Evolutionary conservation across 2,329 filamentous ascomycete genomes (phyloP).

Genomic region (Trichoderma hamatum): DNA sequence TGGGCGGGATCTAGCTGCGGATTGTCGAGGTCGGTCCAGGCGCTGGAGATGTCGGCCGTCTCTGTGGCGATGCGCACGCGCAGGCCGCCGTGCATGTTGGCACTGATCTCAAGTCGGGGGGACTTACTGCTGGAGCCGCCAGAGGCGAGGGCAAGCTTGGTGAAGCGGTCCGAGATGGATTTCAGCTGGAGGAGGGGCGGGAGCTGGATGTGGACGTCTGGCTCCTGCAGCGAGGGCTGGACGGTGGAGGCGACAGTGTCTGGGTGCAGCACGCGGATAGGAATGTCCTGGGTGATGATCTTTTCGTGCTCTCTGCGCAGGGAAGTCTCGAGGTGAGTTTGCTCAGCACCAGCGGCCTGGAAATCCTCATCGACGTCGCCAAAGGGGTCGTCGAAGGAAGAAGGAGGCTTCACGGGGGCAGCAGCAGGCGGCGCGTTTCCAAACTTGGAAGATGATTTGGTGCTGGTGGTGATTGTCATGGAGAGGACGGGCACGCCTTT

Average conservation of each 20-base stretch:
- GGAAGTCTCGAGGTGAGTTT: slow-evolving; percentile 57
- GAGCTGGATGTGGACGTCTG: slow-evolving; percentile 91
- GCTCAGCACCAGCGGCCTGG: slow-evolving; percentile 36
- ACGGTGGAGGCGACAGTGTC: slow-evolving; percentile 88
- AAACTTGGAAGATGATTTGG: slow-evolving; percentile 45
- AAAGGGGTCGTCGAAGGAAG: slow-evolving; percentile 45
- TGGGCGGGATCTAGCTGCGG: slow-evolving; percentile 82
- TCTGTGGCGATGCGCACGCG: slow-evolving; percentile 81
- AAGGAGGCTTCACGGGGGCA: slow-evolving; percentile 37
- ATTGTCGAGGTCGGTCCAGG: slow-evolving; percentile 85
- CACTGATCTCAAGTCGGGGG: slow-evolving; percentile 80
- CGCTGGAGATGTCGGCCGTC: slow-evolving; percentile 78
- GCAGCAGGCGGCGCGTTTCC: slow-evolving; percentile 35
- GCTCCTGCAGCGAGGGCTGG: slow-evolving; percentile 86
- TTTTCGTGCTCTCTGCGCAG: slow-evolving; percentile 78
- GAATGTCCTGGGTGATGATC: slow-evolving; percentile 91
- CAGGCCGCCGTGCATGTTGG: slow-evolving; percentile 92
- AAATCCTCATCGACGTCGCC: slow-evolving; percentile 47
- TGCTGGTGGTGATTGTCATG: slow-evolving; percentile 83
- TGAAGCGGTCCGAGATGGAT: slow-evolving; percentile 93
- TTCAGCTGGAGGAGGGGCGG: slow-evolving; percentile 88
- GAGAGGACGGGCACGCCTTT: slow-evolving; percentile 83
- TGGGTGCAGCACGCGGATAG: slow-evolving; percentile 85
- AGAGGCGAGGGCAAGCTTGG: slow-evolving; percentile 71
- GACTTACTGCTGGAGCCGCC: slow-evolving; percentile 45